Percentiles rank a stretch among this genome's conserved stretches.
Conservation (phyloP, 768 basidiomycete genomes). For the Trametes elegans region DNA sequence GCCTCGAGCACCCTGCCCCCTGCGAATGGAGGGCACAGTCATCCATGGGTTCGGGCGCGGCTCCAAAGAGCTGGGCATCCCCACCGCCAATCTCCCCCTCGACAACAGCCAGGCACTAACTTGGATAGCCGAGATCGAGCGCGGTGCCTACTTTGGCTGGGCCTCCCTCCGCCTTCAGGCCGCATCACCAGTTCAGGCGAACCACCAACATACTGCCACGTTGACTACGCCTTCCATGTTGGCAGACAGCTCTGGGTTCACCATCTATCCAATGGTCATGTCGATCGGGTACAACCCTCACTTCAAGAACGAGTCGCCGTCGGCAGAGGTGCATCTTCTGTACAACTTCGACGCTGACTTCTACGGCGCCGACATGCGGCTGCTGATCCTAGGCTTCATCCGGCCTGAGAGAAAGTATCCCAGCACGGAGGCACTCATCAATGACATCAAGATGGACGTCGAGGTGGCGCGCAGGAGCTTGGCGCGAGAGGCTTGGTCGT, state of each 20-base stretch:
- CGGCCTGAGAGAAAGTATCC: not conserved
- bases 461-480: conserved; percentile 32
- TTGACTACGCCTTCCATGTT: not conserved
- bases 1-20: not conserved
- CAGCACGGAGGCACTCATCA: conserved; percentile 24
- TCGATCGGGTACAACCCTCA: conserved; percentile 30
- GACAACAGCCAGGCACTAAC: conserved; percentile 26
- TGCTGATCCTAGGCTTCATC: conserved; percentile 6
- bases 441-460: conserved; percentile 30
- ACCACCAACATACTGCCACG: conserved; percentile 24
- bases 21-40: not conserved
- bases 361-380: conserved; percentile 33
- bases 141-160: conserved; percentile 32
- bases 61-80: conserved; percentile 9
- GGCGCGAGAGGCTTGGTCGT: conserved; percentile 24
- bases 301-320: conserved; percentile 29
- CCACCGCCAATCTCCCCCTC: conserved; percentile 29
- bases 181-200: too few relatives aligned
- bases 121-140: conserved; percentile 27
- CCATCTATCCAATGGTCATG: conserved; percentile 33
- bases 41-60: conserved; percentile 1
- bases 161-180: not conserved
- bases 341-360: conserved; percentile 30
- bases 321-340: conserved; percentile 31
- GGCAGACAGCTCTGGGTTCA: conserved; percentile 21